Base-by-base conservation (phyloP, 495 filamentous ascomycete genomes). In the Penicillium flavigenum region DNA sequence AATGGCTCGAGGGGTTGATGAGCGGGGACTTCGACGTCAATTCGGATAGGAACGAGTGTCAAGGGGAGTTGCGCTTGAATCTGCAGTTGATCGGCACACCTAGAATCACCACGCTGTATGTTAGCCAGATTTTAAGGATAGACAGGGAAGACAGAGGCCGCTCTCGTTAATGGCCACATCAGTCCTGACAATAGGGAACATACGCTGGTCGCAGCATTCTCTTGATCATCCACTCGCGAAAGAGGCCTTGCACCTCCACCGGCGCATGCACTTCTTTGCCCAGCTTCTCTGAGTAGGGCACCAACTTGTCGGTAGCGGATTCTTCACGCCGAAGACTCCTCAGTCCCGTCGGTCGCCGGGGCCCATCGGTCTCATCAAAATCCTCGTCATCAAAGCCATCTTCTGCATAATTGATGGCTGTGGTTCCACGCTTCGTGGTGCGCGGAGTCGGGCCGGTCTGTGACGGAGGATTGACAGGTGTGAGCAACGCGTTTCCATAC, bases 361-460 rank as follows among this genome's bases (percentile, higher is more conserved):
- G 85, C 32, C 79, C 83, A 65, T 92, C 89, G 43, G 85, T 89
- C 44, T 96, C 92, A 38, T 96, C 92, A 58, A 96, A 93, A 63
- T 96, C 92, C 50, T 94, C 88, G 71, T 98, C 92, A 53, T 97
- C 94, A 63, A 83, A 96, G 17, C 90, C 92, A 65, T 97, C 91
- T 70, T 99, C 94, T 29, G 94, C 92, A 65, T 99, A 99, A 71
- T 96, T 98, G 66, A 97, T 92, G 44, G 91, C 90, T 39, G 90
- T 91, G 3, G 94, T 98, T 38, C 94, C 95, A 69, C 94, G 89
- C 75, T 99, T 99, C 19, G 94, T 98, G 19, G 91, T 96, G 65
- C 93, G 85, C 57, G 89, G 81, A 19, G 84, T 77, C 9, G 90
- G 88, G 26, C 83, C 87, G 20, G 78, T 77, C 58, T 87, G 80